Base-by-base conservation (phyloP, 1,284 basidiomycete species). In the Takashimella koratensis region DNA sequence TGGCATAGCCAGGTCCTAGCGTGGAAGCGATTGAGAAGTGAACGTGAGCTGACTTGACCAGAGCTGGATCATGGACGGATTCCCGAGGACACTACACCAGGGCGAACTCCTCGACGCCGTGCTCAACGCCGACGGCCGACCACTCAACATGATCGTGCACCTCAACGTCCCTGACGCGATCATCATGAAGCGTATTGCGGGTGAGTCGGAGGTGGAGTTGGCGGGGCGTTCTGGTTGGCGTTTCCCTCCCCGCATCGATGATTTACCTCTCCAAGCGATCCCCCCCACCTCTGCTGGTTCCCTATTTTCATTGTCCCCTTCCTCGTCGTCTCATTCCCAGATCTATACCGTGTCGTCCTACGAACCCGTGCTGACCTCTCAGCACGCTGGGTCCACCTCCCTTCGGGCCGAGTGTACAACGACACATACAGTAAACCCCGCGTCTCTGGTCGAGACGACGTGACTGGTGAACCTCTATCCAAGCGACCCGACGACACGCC, bases 401-500 rank as follows among this genome's bases (percentile, higher is more conserved):
- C 90, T 1, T 94, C 90, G 0, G 96, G 96, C 4, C 82, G 96
- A 20, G 87, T 98, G 13, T 99, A 99, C 80, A 96, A 95, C 74
- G 82, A 86, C 67, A 84, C 86, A 13, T 92, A 89, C 77, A 97
- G 95, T 75, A 88, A 84, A 21, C 96, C 96, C 16, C 88, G 87
- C 65, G 83, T 87, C 0, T 79, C 86, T 2, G 95, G 95, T 3
- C 80, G 83, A 54, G 96, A 98, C 78, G 94, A 98, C 71, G 78
- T 87, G 56, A 98, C 95, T 0, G 94, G 93, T 23, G 93, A 99
- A 73, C 84, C 87, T 4, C 80, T 99, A 21, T 85, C 81, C 22
- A 90, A 90, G 72, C 82, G 96, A 41, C 87, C 91, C 22, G 94
- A 99, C 71, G 94, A 98, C 73, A 90, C 90, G 65, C 87, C 91